phyloP scores from a whole-genome alignment of 805 yeast species.

The Candida peoriensis region DNA sequence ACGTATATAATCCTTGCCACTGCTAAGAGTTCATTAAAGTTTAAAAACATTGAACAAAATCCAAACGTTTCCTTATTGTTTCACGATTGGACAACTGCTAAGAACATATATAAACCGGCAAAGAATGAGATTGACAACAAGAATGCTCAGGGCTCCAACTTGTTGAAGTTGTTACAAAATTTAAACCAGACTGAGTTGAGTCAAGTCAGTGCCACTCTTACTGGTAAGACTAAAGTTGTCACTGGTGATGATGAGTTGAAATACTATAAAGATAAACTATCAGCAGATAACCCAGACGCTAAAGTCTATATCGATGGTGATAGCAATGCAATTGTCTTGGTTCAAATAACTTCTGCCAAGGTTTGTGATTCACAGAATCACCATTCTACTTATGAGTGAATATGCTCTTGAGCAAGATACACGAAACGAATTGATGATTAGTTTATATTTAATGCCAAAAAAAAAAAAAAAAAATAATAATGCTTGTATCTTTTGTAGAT shows the following conservation, averaged over 20 bases:
- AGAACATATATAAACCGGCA: slow-evolving; percentile 29
- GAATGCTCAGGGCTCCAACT: slow-evolving; percentile 33
- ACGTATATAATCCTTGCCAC: slow-evolving; percentile 68
- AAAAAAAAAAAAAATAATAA: no score
- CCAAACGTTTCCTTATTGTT: slow-evolving; percentile 78
- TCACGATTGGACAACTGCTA: slow-evolving; percentile 85
- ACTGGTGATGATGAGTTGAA: slow-evolving; percentile 43
- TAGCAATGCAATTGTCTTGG: slow-evolving; percentile 60
- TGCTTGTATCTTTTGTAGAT: no score
- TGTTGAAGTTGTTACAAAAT: slow-evolving; percentile 61
- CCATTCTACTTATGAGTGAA: slow-evolving; percentile 27
- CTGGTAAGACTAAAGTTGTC: slow-evolving; percentile 63
- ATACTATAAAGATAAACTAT: slow-evolving; percentile 57
- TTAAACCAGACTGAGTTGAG: slow-evolving; percentile 77
- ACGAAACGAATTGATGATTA: no score
- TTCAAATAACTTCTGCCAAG: slow-evolving; percentile 61
- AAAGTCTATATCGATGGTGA: slow-evolving; percentile 60
- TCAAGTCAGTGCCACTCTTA: slow-evolving; percentile 75
- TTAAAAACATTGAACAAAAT: slow-evolving; percentile 59
- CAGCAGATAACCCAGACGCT: slow-evolving; percentile 64
- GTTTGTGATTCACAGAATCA: slow-evolving; percentile 77
- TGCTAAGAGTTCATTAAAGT: slow-evolving; percentile 67
- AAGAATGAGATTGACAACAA: slow-evolving; percentile 21
- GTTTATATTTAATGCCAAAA: no score
- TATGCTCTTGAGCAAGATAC: no score